Base-by-base conservation (phyloP, 2,329 filamentous ascomycete species). In the Aspergillus sp. region DNA sequence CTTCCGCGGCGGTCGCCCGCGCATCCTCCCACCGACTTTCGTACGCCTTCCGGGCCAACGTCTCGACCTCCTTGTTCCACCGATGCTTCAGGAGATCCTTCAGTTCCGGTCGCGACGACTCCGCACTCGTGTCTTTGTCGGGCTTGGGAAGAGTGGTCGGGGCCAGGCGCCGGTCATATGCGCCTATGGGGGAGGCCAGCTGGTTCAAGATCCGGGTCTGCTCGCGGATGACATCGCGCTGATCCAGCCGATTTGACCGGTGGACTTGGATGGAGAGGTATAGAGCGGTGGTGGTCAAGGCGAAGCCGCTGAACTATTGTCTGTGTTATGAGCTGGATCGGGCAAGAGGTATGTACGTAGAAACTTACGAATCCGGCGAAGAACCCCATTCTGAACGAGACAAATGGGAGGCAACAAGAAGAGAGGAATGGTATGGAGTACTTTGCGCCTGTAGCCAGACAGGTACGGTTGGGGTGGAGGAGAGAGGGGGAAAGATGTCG, bases 61-160 rank as follows among this genome's bases (percentile, higher is more conserved):
- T 81, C 73, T 89, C 84, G 39, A 94, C 76, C 75, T 94, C 90
- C 54, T 83, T 76, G 74, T 95, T 94, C 90, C 90, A 94, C 61
- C 85, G 81, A 69, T 90, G 88, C 79, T 94, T 94, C 67, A 88
- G 82, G 39, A 85, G 80, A 71, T 92, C 89, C 56, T 87, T 72
- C 53, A 90, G 78, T 52, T 82, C 81, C 29, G 82, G 81, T 53
- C 51, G 31, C 49, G 29, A 54, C 49, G 54, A 20, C 42, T 52
- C 32, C 12, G 36, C 6, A 14, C 14, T 22, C 5, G 45, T 42
- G 22, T 53, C 52, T 20, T 18, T 45, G 12, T 32, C 52, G 18
- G 31, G 39, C 14, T 39, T 7, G 26, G 47, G 29, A 18, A 42
- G 31, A 24, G 64, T 59, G 14, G 59, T 61, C 29, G 67, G 67